Percentiles rank a stretch among this genome's conserved stretches.
phyloP scores from a whole-genome alignment of 139 green algal genomes.

The Volvox reticuliferus region DNA sequence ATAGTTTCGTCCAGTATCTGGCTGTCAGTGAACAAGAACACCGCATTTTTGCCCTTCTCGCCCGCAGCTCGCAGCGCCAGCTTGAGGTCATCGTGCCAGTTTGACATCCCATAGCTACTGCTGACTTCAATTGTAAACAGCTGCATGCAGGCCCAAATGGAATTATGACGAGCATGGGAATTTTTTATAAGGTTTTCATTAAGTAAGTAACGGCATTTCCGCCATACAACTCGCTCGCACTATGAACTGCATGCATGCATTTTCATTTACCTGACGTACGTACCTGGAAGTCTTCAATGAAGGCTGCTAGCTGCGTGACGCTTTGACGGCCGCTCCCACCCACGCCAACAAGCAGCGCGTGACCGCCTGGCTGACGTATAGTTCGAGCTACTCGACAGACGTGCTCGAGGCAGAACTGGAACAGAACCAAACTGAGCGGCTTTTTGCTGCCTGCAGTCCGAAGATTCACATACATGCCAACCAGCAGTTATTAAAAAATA shows the following conservation, averaged over 20 bases:
- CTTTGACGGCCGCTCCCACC: conserved; percentile 75
- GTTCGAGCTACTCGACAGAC: conserved; percentile 72
- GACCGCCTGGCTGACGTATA: conserved; percentile 75
- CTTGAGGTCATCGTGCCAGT: conserved; percentile 85
- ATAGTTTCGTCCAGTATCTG: conserved; percentile 76
- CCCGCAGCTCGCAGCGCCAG: conserved; percentile 69
- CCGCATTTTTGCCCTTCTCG: conserved; percentile 58
- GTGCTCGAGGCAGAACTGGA: conserved; percentile 82
- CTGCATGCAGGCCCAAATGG: not conserved
- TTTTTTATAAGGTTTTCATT: no score
- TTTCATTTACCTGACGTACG: not conserved
- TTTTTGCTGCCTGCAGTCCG: conserved; percentile 69
- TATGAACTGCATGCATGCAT: not conserved
- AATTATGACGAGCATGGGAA: no score
- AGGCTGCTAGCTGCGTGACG: conserved; percentile 76
- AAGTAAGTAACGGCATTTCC: no score
- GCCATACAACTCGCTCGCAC: not conserved
- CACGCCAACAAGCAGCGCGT: conserved; percentile 80
- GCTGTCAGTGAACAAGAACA: conserved; percentile 83
- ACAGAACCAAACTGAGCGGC: conserved; percentile 80
- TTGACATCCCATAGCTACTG: conserved; percentile 68
- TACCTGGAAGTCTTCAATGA: conserved; percentile 76
- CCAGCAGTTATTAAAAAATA: not conserved
- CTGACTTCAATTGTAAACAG: conserved; percentile 74
- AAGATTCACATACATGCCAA: not conserved